Percentiles rank a stretch among this genome's conserved stretches.
Evolutionary conservation across 2,329 filamentous ascomycete species (phyloP).

Genomic region (Fusarium sp.): DNA sequence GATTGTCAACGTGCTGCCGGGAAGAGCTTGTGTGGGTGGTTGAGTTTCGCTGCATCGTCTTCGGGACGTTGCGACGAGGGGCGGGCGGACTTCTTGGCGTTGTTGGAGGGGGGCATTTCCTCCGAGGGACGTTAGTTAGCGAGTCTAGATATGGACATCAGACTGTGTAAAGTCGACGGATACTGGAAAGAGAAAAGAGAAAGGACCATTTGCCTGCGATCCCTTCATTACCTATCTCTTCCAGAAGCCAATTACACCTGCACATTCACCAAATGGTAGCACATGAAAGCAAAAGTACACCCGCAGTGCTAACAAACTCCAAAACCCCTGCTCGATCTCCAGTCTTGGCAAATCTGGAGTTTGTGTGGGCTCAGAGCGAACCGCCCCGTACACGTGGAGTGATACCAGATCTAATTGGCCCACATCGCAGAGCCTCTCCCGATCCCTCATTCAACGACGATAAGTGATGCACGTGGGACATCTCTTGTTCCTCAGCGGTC

Average conservation of each 20-base stretch:
- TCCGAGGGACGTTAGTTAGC: neutral
- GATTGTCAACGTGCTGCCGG: conserved; percentile 9
- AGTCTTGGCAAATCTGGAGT: conserved; percentile 26
- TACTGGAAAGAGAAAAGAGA: neutral
- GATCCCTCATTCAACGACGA: conserved; percentile 28
- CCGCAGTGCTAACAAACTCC: neutral
- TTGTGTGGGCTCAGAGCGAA: conserved; percentile 19
- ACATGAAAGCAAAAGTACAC: neutral
- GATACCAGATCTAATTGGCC: conserved; percentile 14
- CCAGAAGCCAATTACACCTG: neutral
- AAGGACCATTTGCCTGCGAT: neutral
- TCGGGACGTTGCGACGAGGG: conserved; percentile 11
- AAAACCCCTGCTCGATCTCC: conserved; percentile 9
- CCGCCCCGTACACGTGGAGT: conserved; percentile 28
- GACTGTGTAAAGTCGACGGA: neutral
- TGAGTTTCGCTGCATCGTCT: neutral
- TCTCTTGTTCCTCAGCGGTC: too few relatives aligned
- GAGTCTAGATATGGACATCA: neutral
- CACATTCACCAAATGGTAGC: neutral
- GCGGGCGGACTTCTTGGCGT: conserved; percentile 20
- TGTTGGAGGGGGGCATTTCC: neutral
- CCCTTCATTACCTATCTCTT: neutral
- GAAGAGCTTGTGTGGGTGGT: conserved; percentile 6
- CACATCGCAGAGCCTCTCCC: conserved; percentile 11
- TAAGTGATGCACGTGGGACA: conserved; percentile 28